Conservation (phyloP, 2,329 filamentous ascomycete species). For the Alternaria sp. region DNA sequence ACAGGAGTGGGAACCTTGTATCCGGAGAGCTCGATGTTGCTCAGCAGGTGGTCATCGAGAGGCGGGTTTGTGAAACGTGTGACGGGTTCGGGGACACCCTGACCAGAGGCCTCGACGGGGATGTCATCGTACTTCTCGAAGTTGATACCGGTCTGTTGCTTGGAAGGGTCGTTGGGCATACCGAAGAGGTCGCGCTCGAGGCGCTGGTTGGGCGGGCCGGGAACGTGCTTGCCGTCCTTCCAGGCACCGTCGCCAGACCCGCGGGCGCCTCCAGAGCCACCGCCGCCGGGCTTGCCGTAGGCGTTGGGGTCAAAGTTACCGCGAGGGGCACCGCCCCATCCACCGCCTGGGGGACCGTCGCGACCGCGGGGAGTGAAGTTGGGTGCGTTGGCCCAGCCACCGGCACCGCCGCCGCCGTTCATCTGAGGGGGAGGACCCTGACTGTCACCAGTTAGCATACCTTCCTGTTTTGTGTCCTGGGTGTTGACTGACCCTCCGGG, state of each 20-base stretch:
- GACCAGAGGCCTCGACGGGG: constrained; percentile 94
- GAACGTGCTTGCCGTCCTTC: constrained; percentile 95
- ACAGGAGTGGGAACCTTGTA: constrained; percentile 97
- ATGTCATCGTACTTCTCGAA: constrained; percentile 99
- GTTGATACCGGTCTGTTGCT: constrained; percentile 99
- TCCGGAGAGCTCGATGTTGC: constrained; percentile 90
- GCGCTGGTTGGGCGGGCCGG: constrained; percentile 85
- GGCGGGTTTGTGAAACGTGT: constrained; percentile 91
- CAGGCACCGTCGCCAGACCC: constrained; percentile 96
- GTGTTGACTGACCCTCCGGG: constrained; percentile 30
- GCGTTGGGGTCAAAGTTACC: constrained; percentile 67
- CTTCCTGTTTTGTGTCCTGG: background rate
- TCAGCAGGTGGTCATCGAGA: constrained; percentile 89
- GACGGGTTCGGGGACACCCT: constrained; percentile 90
- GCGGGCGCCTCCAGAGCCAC: constrained; percentile 64
- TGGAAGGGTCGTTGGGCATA: constrained; percentile 85
- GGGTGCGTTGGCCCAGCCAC: constrained; percentile 64
- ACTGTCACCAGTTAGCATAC: constrained; percentile 30
- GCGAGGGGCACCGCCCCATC: constrained; percentile 48
- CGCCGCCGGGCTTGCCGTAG: constrained; percentile 62
- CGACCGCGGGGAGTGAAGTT: constrained; percentile 61
- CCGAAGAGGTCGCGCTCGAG: constrained; percentile 96
- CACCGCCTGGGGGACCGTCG: constrained; percentile 39
- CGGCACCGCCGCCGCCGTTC: constrained; percentile 67
- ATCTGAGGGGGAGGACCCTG: constrained; percentile 43